Conservation (phyloP, 192 early-diverging fungal species). For the Coemansia sp. region DNA sequence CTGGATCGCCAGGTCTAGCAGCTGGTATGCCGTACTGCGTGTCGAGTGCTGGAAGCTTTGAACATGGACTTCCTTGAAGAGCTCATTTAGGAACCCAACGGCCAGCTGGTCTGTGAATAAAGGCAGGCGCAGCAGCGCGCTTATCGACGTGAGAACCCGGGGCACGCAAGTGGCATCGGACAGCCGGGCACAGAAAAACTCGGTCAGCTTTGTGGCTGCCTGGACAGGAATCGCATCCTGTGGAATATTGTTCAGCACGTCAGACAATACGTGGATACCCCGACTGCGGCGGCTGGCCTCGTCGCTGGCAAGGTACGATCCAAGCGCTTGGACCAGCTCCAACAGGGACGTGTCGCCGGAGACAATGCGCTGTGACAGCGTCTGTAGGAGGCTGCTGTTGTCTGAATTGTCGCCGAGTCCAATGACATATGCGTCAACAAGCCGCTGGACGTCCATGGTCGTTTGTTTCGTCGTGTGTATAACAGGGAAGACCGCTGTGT, state of each 20-base stretch:
- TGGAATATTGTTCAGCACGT: conserved; percentile 57
- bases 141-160: conserved; percentile 60
- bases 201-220: conserved; percentile 58
- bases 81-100: conserved; percentile 50
- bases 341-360: conserved; percentile 64
- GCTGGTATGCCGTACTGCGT: conserved; percentile 68
- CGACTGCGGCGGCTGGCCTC: conserved; percentile 85
- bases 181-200: conserved; percentile 74
- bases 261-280: conserved; percentile 70
- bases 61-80: conserved; percentile 85
- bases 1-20: conserved; percentile 71
- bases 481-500: background rate
- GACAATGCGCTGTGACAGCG: conserved; percentile 34
- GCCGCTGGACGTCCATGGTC: conserved; percentile 42
- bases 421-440: conserved; percentile 54
- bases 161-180: conserved; percentile 73
- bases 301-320: conserved; percentile 70
- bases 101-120: conserved; percentile 61
- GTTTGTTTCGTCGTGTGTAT: background rate
- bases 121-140: conserved; percentile 61
- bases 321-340: conserved; percentile 76
- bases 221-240: conserved; percentile 30
- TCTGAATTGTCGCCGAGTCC: conserved; percentile 46
- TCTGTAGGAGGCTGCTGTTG: conserved; percentile 35
- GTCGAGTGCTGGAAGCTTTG: conserved; percentile 88